Evolutionary conservation across 768 basidiomycete species (phyloP), one percentile per base, ranked within the genome.

Genomic region (Suillus lakei): DNA sequence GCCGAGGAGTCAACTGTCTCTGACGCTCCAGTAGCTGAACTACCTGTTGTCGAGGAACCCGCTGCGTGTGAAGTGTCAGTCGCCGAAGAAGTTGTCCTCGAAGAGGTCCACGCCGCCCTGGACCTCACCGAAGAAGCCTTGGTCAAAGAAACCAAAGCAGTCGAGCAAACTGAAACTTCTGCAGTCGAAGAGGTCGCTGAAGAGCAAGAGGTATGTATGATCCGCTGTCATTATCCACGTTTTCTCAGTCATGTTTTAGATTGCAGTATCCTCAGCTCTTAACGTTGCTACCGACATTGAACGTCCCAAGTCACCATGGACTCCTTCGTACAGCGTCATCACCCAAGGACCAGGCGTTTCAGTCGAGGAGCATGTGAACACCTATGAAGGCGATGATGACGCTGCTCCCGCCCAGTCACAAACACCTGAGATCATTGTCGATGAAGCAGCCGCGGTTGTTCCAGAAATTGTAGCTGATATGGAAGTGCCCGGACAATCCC

Each of bases 291-390:
- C 62, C 6, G 74, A 78, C 26, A 60, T 78, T 16, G 83, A 84
- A 58, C 75, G 81, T 43, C 83, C 83, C 26, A 84, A 83, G 67
- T 84, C 83, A 18, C 84, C 84, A 34, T 86, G 82, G 83, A 82
- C 80, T 16, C 81, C 84, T 8, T 85, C 85, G 2, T 87, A 85
- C 78, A 82, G 81, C 64, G 85, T 86, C 28, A 83, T 77, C 15
- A 81, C 63, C 21, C 81, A 81, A 71, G 81, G 80, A 38, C 68
- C 83, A 59, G 79, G 79, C 43, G 64, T 67, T 28, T 18, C 43
- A 21, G 58, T 44, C 7, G 60, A 68, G 62, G 69, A 73, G 61
- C 68, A 32, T 56, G 54, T 36, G 38, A 32, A 12, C 16, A 21
- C 39, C 26, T 59, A 59, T 41, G 39, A 30, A 41, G 58, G 18